These are phyloP conservation scores for Backusella luteola DNA, from an alignment of 192 early-diverging fungal species.

Conservation along the genomic window DNA sequence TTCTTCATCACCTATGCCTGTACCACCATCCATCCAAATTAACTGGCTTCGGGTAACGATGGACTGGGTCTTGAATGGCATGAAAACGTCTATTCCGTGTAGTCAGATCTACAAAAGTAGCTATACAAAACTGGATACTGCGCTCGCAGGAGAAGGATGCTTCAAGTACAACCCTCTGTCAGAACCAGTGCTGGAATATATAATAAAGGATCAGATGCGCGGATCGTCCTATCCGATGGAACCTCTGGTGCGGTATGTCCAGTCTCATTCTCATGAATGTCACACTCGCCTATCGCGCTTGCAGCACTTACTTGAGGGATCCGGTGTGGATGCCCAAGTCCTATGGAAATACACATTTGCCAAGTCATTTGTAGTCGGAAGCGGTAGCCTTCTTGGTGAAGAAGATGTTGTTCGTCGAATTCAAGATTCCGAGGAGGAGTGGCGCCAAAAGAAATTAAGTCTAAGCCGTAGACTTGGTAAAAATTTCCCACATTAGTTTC, in stretches of 20 bases:
- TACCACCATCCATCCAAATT: constrained; percentile 2
- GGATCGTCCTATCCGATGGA: neutral
- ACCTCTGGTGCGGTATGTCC: constrained; percentile 21
- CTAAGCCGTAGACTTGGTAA: constrained; percentile 9
- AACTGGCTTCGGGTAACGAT: constrained; percentile 28
- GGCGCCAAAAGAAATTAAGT: constrained; percentile 16
- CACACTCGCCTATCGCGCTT: constrained; percentile 25
- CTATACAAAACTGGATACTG: neutral
- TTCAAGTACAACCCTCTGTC: constrained; percentile 30
- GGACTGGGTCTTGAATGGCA: constrained; percentile 26
- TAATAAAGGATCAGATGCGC: neutral
- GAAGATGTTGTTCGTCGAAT: constrained; percentile 34
- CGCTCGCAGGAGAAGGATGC: constrained; percentile 23
- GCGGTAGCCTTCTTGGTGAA: constrained; percentile 25
- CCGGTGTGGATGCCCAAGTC: constrained; percentile 29
- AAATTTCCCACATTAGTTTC: constrained; percentile 7
- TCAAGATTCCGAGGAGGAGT: constrained; percentile 32
- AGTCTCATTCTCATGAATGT: constrained; percentile 29
- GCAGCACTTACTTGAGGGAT: constrained; percentile 25
- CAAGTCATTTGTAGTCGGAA: constrained; percentile 25
- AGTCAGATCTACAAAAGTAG: constrained; percentile 22
- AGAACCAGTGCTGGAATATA: constrained; percentile 28
- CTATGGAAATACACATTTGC: constrained; percentile 41
- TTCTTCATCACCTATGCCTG: neutral
- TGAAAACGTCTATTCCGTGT: constrained; percentile 4